Base-by-base conservation (phyloP, 2,329 filamentous ascomycete genomes). In the Camptophora hylomeconis region DNA sequence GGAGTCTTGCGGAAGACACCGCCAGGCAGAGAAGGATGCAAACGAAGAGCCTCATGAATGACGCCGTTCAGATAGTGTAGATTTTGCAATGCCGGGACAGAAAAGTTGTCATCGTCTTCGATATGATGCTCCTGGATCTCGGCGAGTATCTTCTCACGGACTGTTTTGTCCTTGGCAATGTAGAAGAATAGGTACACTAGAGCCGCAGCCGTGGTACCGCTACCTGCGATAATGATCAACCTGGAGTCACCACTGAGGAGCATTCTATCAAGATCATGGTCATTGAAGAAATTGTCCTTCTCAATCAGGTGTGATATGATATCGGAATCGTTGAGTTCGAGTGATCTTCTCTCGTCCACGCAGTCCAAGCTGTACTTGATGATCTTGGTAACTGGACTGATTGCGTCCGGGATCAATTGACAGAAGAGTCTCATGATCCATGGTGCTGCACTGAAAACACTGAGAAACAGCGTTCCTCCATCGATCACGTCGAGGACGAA, bases 11-110 rank as follows among this genome's bases (percentile, higher is more conserved):
- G 48, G 13, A 43, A 40, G 13, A 55, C 17, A 1, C 46, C 52
- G 3, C 45, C 45, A 2, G 53, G 51, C 1, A 57, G 48, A 1
- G 55, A 46, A 5, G 57, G 54, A 26, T 57, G 45, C 5, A 61
- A 41, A 10, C 58, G 52, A 3, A 61, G 42, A 3, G 51, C 45
- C 34, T 62, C 58, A 31, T 60, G 49, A 40, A 59, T 53, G 11
- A 50, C 41, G 9, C 46, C 50, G 31, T 59, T 55, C 9, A 61
- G 45, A 17, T 36, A 38, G n/a, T 20, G 26, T 23, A 20, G 23
- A 22, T 20, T 13, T 19, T 24, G 22, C 7, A 15, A 14, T 11
- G 14, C 7, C 11, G 22, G 23, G 14, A 17, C 17, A 3, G 16
- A n/a, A 5, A n/a, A n/a, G 10, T 17, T 14, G 10, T 25, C 30